These are phyloP conservation scores for Baeospora myosura DNA, from an alignment of 1,284 basidiomycete species.

Conservation along the genomic window DNA sequence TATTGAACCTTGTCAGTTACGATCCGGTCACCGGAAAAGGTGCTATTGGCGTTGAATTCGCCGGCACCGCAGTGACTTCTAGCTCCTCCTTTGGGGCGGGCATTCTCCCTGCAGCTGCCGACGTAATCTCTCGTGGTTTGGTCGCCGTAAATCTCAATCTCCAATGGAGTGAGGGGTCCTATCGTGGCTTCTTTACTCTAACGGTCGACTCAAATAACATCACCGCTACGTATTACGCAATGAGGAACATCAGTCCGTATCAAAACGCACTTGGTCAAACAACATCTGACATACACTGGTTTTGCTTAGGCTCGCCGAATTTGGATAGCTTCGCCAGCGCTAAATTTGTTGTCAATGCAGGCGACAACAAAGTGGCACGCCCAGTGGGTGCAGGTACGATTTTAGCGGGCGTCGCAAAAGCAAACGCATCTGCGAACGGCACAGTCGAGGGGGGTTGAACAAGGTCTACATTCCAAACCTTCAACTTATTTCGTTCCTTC, in stretches of 20 bases:
- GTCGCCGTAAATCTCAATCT: slow-evolving; percentile 45
- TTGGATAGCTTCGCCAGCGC: slow-evolving; percentile 43
- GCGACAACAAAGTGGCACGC: slow-evolving; percentile 43
- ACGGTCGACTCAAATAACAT: slow-evolving; percentile 36
- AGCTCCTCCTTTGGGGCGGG: slow-evolving; percentile 42
- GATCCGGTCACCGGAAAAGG: slow-evolving; percentile 46
- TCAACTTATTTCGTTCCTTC: too few species aligned
- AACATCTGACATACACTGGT: not conserved
- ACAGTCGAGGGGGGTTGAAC: too few species aligned
- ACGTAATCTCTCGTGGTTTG: slow-evolving; percentile 32
- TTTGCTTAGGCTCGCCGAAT: slow-evolving; percentile 32
- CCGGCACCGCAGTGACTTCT: slow-evolving; percentile 58
- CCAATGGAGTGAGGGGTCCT: slow-evolving; percentile 61
- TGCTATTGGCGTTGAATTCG: slow-evolving; percentile 59
- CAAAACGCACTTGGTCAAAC: not conserved
- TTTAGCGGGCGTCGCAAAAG: slow-evolving; percentile 33
- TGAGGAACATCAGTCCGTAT: slow-evolving; percentile 43
- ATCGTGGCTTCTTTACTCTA: slow-evolving; percentile 57
- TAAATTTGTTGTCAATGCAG: slow-evolving; percentile 36
- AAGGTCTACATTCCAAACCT: too few species aligned
- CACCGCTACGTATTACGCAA: slow-evolving; percentile 54
- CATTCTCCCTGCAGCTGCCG: slow-evolving; percentile 32
- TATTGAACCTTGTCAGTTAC: slow-evolving; percentile 29
- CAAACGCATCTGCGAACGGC: slow-evolving; percentile 11
- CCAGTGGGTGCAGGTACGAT: slow-evolving; percentile 48